These are phyloP conservation scores for Vitis hybrid DNA, from an alignment of 177 flowering plant genomes.

Conservation along the genomic window DNA sequence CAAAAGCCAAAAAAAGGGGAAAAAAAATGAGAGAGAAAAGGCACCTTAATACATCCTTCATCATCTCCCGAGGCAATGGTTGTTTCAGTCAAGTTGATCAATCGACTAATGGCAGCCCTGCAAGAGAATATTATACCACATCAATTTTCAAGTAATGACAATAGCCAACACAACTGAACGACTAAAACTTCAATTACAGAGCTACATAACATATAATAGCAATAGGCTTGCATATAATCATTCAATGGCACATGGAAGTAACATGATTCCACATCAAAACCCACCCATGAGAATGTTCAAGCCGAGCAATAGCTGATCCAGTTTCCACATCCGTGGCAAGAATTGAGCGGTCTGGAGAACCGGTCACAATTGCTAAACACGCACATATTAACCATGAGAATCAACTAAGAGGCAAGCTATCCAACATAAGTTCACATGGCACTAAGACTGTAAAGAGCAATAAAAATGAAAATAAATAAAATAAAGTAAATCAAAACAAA, in stretches of 20 bases:
- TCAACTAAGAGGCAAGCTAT: neutral
- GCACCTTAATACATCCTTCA: constrained; percentile 83
- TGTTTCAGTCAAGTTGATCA: constrained; percentile 73
- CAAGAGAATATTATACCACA: neutral
- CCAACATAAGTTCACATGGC: neutral
- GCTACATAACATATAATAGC: neutral
- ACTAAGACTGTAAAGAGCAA: neutral
- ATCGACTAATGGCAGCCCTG: constrained; percentile 74
- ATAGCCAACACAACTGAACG: neutral
- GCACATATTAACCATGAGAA: neutral
- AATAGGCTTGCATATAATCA: neutral
- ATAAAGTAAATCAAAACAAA: neutral
- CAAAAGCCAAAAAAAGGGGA: neutral
- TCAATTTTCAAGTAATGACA: neutral
- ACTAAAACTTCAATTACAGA: constrained; percentile 2
- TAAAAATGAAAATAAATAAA: neutral
- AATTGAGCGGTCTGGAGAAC: constrained; percentile 77
- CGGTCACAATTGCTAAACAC: constrained; percentile 63
- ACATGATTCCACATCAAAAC: constrained; percentile 6
- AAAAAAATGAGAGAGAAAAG: neutral
- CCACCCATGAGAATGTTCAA: constrained; percentile 78
- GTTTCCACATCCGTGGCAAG: constrained; percentile 84
- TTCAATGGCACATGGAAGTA: neutral
- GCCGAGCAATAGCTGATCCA: constrained; percentile 61
- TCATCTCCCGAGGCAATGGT: constrained; percentile 95